These are phyloP conservation scores for Leishmania mexicana DNA, from an alignment of 208 protist genomes.

Conservation along the genomic window DNA sequence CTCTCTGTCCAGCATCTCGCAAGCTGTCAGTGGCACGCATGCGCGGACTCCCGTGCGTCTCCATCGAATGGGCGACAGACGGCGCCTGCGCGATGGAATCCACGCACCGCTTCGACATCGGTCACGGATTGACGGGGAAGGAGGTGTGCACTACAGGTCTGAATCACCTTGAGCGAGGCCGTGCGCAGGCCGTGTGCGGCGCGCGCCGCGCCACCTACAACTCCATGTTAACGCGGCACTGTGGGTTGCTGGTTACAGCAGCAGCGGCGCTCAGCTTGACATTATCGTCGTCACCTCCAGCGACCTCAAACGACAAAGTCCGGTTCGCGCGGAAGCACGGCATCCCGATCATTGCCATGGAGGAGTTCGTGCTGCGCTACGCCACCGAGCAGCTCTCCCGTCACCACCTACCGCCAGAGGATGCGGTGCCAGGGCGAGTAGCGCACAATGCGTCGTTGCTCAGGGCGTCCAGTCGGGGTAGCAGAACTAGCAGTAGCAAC, in stretches of 20 bases:
- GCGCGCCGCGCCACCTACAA: conserved; percentile 40
- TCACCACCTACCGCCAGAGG: not conserved
- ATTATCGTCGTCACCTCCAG: not conserved
- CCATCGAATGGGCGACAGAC: conserved; percentile 45
- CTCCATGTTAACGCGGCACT: conserved; percentile 35
- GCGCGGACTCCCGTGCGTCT: conserved; percentile 65
- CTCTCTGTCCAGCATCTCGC: conserved; percentile 18
- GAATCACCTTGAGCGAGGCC: conserved; percentile 23
- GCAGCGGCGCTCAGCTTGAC: conserved; percentile 6
- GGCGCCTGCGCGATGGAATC: conserved; percentile 40
- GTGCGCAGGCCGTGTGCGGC: conserved; percentile 33
- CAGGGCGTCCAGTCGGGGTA: not conserved
- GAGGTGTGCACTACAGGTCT: conserved; percentile 59
- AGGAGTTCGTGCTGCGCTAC: conserved; percentile 36
- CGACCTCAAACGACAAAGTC: conserved; percentile 27
- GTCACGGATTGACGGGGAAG: conserved; percentile 32
- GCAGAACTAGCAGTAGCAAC: not conserved
- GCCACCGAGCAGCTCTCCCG: not conserved
- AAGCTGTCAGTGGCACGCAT: conserved; percentile 54
- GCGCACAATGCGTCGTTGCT: not conserved
- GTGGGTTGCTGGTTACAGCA: conserved; percentile 47
- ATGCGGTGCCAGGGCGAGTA: not conserved
- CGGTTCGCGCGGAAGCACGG: conserved; percentile 34
- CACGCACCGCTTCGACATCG: conserved; percentile 38
- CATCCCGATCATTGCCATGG: conserved; percentile 28